Conservation (phyloP, 2,329 filamentous ascomycete genomes). For the Rutstroemia sp. region DNA sequence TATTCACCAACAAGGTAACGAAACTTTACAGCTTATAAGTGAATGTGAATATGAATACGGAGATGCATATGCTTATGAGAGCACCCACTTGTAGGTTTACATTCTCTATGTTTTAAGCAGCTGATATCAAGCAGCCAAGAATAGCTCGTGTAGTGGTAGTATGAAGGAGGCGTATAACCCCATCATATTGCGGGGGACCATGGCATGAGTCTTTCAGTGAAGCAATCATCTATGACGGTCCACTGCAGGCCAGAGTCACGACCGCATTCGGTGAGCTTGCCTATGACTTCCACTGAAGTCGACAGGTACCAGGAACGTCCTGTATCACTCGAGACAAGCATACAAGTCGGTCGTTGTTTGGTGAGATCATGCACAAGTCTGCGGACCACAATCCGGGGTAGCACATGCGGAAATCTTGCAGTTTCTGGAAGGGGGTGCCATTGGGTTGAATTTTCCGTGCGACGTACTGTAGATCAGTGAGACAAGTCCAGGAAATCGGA, state of each 20-base stretch:
- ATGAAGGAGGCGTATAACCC: too few species aligned
- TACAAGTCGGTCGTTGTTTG: slow-evolving; percentile 8
- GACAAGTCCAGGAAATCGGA: slow-evolving; percentile 4
- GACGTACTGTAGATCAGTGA: slow-evolving; percentile 6
- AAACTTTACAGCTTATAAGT: too few species aligned
- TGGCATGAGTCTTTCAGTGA: slow-evolving; percentile 4
- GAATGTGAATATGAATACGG: too few species aligned
- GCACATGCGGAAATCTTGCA: slow-evolving; percentile 9
- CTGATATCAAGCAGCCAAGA: too few species aligned
- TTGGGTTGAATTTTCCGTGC: neutral
- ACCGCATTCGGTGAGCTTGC: neutral
- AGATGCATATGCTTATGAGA: neutral
- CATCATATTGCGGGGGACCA: neutral
- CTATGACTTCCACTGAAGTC: neutral
- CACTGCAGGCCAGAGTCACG: slow-evolving; percentile 4
- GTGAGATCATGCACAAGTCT: slow-evolving; percentile 15
- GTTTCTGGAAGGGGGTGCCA: slow-evolving; percentile 13
- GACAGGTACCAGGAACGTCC: neutral
- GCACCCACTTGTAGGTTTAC: neutral
- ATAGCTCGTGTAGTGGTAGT: too few species aligned
- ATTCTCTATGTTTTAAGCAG: neutral
- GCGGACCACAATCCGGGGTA: slow-evolving; percentile 12
- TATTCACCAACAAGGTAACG: neutral
- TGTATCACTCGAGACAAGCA: neutral
- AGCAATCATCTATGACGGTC: slow-evolving; percentile 6